Evolutionary conservation across 768 basidiomycete species (phyloP).

Genomic region (Psilocybe tampanensis): DNA sequence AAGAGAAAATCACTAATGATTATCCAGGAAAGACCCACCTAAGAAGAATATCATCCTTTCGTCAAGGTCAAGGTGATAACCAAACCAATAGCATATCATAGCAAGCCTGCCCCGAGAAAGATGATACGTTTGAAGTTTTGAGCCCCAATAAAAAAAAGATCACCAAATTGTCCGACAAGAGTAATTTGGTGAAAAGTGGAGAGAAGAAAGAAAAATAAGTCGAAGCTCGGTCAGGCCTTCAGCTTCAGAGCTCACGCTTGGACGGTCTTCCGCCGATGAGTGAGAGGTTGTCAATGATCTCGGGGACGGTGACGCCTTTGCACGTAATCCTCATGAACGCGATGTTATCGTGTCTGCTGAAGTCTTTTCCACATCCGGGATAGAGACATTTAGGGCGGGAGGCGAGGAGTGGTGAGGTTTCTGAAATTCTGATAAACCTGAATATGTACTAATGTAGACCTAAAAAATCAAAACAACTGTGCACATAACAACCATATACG

Average conservation of each 20-base stretch:
- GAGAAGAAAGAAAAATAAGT: too few relatives aligned
- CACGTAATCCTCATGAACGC: constrained; percentile 68
- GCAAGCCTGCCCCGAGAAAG: too few relatives aligned
- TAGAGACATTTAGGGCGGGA: constrained; percentile 81
- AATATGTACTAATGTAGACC: too few relatives aligned
- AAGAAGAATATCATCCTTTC: too few relatives aligned
- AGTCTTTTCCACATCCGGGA: constrained; percentile 81
- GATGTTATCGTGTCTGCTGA: constrained; percentile 89
- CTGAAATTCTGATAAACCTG: too few relatives aligned
- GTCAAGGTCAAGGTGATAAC: too few relatives aligned
- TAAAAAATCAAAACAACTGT: too few relatives aligned
- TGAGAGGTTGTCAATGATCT: not conserved
- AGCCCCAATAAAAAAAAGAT: not conserved
- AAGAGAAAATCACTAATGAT: too few relatives aligned
- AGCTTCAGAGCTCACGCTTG: constrained; percentile 5
- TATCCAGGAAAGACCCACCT: too few relatives aligned
- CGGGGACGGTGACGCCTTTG: constrained; percentile 18
- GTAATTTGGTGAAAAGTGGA: not conserved
- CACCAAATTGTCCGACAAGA: not conserved
- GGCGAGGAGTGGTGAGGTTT: too few relatives aligned
- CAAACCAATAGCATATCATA: too few relatives aligned
- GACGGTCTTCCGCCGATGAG: constrained; percentile 13
- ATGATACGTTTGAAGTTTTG: not conserved
- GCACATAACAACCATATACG: too few relatives aligned
- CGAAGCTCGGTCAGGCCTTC: not conserved